These are phyloP conservation scores for Neostapfia colusana DNA, from an alignment of 176 grass and related monocot species.

Conservation along the genomic window DNA sequence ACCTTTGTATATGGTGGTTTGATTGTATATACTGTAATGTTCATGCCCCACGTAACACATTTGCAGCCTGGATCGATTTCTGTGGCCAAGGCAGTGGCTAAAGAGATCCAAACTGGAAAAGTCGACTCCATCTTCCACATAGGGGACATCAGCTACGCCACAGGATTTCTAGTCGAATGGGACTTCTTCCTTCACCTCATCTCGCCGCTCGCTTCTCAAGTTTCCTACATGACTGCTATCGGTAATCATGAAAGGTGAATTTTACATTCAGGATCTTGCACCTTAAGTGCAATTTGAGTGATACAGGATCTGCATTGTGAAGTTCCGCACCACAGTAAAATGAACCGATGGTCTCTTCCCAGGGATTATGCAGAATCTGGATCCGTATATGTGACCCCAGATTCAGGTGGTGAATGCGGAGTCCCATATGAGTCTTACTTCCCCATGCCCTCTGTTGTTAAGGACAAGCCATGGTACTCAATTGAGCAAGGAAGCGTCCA, in stretches of 20 bases:
- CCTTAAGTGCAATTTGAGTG: not conserved
- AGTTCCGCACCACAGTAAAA: not conserved
- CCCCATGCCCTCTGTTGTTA: constrained; percentile 58
- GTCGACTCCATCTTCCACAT: constrained; percentile 86
- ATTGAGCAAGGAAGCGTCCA: constrained; percentile 78
- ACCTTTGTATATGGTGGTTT: not conserved
- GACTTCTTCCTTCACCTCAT: constrained; percentile 69
- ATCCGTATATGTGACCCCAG: constrained; percentile 67
- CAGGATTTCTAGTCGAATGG: constrained; percentile 82
- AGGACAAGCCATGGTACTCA: constrained; percentile 87
- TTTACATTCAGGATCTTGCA: not conserved
- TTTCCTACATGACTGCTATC: constrained; percentile 84
- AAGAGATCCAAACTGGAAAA: constrained; percentile 45
- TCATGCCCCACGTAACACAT: not conserved
- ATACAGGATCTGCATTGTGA: not conserved
- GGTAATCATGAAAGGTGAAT: constrained; percentile 85
- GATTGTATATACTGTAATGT: not conserved
- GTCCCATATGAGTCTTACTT: constrained; percentile 86
- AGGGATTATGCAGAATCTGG: constrained; percentile 66
- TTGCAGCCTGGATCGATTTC: constrained; percentile 71
- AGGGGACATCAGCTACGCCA: constrained; percentile 87
- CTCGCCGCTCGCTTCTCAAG: constrained; percentile 61
- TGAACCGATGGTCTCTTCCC: constrained; percentile 3
- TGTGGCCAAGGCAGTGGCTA: constrained; percentile 50
- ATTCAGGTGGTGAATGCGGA: constrained; percentile 79